Percentiles rank a stretch among this genome's conserved stretches.
These are phyloP conservation scores for Phellopilus nigrolimitatus DNA, from an alignment of 1,284 basidiomycete species.

Conservation along the genomic window DNA sequence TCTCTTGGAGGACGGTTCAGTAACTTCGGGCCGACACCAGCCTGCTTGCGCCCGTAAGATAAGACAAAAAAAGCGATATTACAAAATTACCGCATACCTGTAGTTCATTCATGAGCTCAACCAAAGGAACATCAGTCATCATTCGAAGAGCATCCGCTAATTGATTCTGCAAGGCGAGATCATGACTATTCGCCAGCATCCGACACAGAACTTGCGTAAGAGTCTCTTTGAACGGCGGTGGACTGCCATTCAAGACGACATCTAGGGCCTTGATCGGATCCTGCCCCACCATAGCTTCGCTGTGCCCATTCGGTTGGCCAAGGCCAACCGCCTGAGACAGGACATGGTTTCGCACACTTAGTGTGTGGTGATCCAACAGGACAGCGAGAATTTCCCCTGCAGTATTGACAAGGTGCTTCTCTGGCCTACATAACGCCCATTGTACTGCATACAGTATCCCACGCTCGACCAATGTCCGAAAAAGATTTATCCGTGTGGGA, in stretches of 20 bases:
- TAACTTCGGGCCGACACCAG: conserved; percentile 35
- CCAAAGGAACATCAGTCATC: conserved; percentile 71
- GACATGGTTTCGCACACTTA: conserved; percentile 80
- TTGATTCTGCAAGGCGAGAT: conserved; percentile 87
- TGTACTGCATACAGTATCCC: conserved; percentile 89
- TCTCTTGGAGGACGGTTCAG: conserved; percentile 60
- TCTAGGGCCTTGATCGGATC: conserved; percentile 41
- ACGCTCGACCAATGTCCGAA: conserved; percentile 83
- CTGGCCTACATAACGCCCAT: conserved; percentile 65
- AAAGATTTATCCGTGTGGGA: conserved; percentile 81
- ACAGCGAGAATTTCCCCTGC: conserved; percentile 86
- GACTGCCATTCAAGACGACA: conserved; percentile 14
- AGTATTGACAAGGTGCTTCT: conserved; percentile 55
- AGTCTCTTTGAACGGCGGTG: conserved; percentile 43
- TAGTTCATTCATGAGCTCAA: conserved; percentile 37
- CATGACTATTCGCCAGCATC: conserved; percentile 72
- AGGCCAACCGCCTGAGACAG: conserved; percentile 73
- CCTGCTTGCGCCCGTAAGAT: not conserved
- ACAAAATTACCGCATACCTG: conserved; percentile 28
- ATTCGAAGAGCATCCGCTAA: conserved; percentile 86
- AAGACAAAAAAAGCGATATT: not conserved
- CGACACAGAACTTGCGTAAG: conserved; percentile 73
- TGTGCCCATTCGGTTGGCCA: conserved; percentile 33
- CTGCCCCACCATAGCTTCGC: conserved; percentile 47
- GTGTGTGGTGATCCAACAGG: conserved; percentile 89